Conservation (phyloP, 306 rosid species). For the Hippophae rhamnoides region DNA sequence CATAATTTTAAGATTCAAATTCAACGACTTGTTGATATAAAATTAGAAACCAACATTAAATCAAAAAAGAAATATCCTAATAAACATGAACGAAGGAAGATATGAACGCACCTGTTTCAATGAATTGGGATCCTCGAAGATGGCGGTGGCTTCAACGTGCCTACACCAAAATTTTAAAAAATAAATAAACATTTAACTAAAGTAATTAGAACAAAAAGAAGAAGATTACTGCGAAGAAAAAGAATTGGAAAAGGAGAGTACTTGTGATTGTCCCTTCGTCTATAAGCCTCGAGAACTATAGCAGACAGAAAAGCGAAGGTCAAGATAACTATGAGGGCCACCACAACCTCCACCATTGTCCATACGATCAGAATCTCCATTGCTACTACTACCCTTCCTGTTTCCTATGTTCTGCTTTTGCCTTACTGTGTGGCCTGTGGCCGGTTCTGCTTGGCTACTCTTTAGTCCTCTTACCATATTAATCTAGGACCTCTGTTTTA, state of each 20-base stretch:
- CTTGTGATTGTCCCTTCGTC: slow-evolving; percentile 67
- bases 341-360: slow-evolving; percentile 32
- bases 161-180: slow-evolving; percentile 16
- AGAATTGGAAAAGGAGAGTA: slow-evolving; percentile 12
- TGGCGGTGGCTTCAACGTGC: slow-evolving; percentile 71
- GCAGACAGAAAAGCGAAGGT: slow-evolving; percentile 31
- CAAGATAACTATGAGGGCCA: slow-evolving; percentile 24
- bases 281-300: slow-evolving; percentile 53
- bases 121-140: slow-evolving; percentile 73
- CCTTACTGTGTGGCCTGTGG: no score
- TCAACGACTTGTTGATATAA: no score
- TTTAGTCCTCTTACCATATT: no score
- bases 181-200: slow-evolving; percentile 10
- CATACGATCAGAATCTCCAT: slow-evolving; percentile 23
- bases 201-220: neutral
- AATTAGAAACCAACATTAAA: neutral
- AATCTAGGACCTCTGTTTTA: no score
- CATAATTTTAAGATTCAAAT: no score
- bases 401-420: no score
- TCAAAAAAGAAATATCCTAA: slow-evolving; percentile 9
- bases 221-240: neutral
- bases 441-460: no score
- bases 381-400: neutral
- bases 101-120: slow-evolving; percentile 48
- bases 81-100: neutral